Evolutionary conservation across 208 protist species (phyloP).

Genomic region (Acanthamoeba healyi): DNA sequence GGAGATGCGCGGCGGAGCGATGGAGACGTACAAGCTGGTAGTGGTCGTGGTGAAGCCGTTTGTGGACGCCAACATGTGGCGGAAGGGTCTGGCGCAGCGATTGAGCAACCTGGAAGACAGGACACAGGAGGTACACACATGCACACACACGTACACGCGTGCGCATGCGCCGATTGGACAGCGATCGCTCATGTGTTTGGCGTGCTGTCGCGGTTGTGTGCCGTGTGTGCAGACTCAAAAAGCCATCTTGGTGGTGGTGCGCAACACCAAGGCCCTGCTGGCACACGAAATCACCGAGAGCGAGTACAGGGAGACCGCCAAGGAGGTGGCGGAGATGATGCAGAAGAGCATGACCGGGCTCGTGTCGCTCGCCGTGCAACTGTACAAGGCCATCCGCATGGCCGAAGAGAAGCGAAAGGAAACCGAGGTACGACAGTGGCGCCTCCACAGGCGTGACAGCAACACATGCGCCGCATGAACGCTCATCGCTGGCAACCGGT

Average conservation of each 20-base stretch:
- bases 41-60: neutral
- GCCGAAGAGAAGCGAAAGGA: neutral
- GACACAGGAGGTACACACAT: neutral
- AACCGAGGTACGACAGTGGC: conserved; percentile 6
- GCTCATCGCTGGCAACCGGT: too few species aligned
- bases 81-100: neutral
- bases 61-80: neutral
- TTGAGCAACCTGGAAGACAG: neutral
- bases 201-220: neutral
- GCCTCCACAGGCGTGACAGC: too few species aligned
- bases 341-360: conserved; percentile 11
- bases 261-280: conserved; percentile 16
- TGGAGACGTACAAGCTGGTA: neutral
- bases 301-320: neutral
- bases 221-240: neutral
- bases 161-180: too few species aligned
- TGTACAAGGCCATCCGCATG: neutral
- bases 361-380: neutral
- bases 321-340: neutral
- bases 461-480: neutral
- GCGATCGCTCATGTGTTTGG: too few species aligned
- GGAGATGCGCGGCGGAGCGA: neutral
- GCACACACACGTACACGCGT: too few species aligned
- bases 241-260: neutral
- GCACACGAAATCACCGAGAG: neutral